Conservation (phyloP, 371 early-diverging fungal species). For the Syncephalastrum racemosum region DNA sequence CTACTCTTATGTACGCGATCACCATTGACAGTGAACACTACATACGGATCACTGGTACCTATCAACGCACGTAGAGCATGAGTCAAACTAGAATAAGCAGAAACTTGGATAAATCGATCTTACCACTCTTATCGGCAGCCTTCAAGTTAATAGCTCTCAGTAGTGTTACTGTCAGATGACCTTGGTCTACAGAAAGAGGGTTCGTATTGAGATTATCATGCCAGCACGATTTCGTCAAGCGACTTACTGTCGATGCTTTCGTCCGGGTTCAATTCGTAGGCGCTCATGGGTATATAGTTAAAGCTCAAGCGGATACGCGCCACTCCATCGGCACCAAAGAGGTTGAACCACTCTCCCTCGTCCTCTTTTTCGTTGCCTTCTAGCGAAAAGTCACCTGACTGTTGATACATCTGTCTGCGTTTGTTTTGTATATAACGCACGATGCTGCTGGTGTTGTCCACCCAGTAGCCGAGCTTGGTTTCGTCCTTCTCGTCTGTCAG, state of each 20-base stretch:
- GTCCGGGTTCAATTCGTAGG: slow-evolving; percentile 48
- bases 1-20: slow-evolving; percentile 78
- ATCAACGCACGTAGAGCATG: background rate
- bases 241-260: slow-evolving; percentile 62
- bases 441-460: slow-evolving; percentile 29
- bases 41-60: slow-evolving; percentile 84
- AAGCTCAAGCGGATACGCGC: slow-evolving; percentile 53
- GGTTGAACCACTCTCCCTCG: slow-evolving; percentile 39
- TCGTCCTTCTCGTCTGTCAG: slow-evolving; percentile 29
- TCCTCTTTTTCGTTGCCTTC: slow-evolving; percentile 15
- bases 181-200: slow-evolving; percentile 38
- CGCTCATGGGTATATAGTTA: slow-evolving; percentile 49
- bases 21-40: slow-evolving; percentile 73
- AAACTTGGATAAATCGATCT: background rate
- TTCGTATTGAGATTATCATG: background rate
- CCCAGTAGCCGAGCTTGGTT: slow-evolving; percentile 35
- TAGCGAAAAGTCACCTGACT: background rate
- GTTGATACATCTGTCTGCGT: background rate
- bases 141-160: slow-evolving; percentile 47
- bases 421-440: slow-evolving; percentile 30
- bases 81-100: background rate
- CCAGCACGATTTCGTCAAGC: background rate
- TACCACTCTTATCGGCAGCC: slow-evolving; percentile 53
- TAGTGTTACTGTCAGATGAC: slow-evolving; percentile 45
- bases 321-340: slow-evolving; percentile 32